These are phyloP conservation scores for Leccinellum rugosiceps DNA, from an alignment of 768 basidiomycete species.

Conservation along the genomic window DNA sequence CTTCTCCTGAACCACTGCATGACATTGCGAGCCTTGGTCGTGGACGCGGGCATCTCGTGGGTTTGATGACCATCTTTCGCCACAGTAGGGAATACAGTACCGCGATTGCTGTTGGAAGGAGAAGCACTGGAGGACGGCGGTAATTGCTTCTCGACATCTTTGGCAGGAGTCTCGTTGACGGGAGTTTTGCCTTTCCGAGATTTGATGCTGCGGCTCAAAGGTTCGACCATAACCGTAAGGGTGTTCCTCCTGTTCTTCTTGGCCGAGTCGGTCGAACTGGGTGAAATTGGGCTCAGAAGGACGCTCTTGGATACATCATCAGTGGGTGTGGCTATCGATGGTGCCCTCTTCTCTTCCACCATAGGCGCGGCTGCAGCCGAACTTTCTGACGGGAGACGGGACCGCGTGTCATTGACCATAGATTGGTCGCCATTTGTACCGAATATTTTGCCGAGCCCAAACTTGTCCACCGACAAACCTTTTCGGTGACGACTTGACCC, in stretches of 20 bases:
- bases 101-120: constrained; percentile 26
- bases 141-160: constrained; percentile 40
- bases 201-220: constrained; percentile 51
- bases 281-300: constrained; percentile 37
- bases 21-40: constrained; percentile 89
- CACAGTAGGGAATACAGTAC: constrained; percentile 25
- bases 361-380: constrained; percentile 24
- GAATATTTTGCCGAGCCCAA: constrained; percentile 76
- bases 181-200: constrained; percentile 35
- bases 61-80: constrained; percentile 25
- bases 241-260: constrained; percentile 78
- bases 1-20: constrained; percentile 97
- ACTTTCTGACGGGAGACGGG: constrained; percentile 44
- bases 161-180: constrained; percentile 37
- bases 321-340: constrained; percentile 2
- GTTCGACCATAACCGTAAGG: constrained; percentile 83
- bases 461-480: constrained; percentile 75
- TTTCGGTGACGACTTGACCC: constrained; percentile 55
- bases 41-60: constrained; percentile 58
- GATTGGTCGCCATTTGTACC: constrained; percentile 39
- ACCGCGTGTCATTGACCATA: constrained; percentile 31
- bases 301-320: constrained; percentile 26
- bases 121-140: constrained; percentile 30
- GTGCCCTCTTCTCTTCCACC: constrained; percentile 18
- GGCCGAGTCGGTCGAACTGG: constrained; percentile 27